A percentile compares a stretch with the other conserved stretches of the same genome.
Conservation (phyloP, 495 filamentous ascomycete genomes). For the Aspergillus olivimuriae region DNA sequence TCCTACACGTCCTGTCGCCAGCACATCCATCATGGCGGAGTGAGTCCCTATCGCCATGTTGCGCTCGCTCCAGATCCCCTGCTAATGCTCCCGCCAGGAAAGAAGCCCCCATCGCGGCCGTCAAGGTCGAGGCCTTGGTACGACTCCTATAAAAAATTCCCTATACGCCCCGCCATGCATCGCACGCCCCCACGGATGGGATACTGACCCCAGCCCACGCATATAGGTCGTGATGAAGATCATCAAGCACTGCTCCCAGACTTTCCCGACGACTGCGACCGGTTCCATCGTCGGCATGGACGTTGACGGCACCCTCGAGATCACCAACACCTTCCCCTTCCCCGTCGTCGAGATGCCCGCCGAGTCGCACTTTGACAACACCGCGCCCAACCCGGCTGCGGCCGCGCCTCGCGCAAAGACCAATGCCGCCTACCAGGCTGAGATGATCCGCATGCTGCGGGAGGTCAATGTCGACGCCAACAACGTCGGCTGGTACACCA, state of each 20-base stretch:
- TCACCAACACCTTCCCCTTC: slow-evolving; percentile 95
- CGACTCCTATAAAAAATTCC: slow-evolving; percentile 26
- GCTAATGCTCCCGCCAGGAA: slow-evolving; percentile 31
- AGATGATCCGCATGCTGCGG: slow-evolving; percentile 93
- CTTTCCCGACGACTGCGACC: slow-evolving; percentile 84
- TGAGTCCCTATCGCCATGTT: slow-evolving; percentile 14
- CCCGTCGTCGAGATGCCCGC: slow-evolving; percentile 72
- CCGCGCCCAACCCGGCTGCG: slow-evolving; percentile 69
- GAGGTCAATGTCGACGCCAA: slow-evolving; percentile 99
- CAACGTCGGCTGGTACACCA: slow-evolving; percentile 97
- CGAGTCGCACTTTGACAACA: slow-evolving; percentile 75
- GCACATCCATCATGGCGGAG: slow-evolving; percentile 41
- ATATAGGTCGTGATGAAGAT: slow-evolving; percentile 90
- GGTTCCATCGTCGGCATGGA: slow-evolving; percentile 94
- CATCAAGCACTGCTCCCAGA: slow-evolving; percentile 82
- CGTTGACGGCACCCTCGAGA: slow-evolving; percentile 69
- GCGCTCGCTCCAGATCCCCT: slow-evolving; percentile 2
- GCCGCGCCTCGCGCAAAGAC: slow-evolving; percentile 88
- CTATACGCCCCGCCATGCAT: slow-evolving; percentile 24
- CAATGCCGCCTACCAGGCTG: slow-evolving; percentile 82
- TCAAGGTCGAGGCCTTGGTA: slow-evolving; percentile 84
- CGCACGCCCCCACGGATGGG: slow-evolving; percentile 3
- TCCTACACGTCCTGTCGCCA: neutral
- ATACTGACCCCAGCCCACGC: slow-evolving; percentile 1
- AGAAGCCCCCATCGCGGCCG: slow-evolving; percentile 64